A percentile compares a stretch with the other conserved stretches of the same genome.
These are phyloP conservation scores for Zangia roseola DNA, from an alignment of 768 basidiomycete genomes.

Conservation along the genomic window DNA sequence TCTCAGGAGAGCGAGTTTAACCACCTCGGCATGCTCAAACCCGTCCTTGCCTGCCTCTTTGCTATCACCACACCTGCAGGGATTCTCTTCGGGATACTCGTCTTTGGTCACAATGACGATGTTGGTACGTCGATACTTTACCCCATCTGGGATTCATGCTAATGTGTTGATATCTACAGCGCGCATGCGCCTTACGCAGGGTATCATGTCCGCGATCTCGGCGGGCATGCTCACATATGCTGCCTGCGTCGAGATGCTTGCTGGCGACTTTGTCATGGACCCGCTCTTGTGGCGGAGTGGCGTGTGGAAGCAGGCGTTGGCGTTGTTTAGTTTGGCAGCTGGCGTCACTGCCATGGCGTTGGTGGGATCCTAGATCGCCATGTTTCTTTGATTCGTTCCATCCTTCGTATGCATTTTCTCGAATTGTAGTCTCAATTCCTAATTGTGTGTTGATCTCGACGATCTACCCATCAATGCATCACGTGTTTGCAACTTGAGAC, in stretches of 20 bases:
- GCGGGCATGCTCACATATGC: slow-evolving; percentile 85
- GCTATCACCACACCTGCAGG: slow-evolving; percentile 74
- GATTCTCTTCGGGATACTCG: slow-evolving; percentile 56
- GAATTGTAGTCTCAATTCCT: neutral
- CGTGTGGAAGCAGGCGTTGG: slow-evolving; percentile 45
- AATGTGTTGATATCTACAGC: slow-evolving; percentile 25
- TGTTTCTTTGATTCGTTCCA: too few species aligned
- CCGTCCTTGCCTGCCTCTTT: slow-evolving; percentile 58
- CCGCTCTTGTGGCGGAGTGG: slow-evolving; percentile 43
- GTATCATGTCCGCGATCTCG: slow-evolving; percentile 77
- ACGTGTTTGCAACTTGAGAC: neutral
- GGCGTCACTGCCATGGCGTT: slow-evolving; percentile 66
- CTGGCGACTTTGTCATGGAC: slow-evolving; percentile 81
- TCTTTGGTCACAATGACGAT: slow-evolving; percentile 38
- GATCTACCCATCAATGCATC: too few species aligned
- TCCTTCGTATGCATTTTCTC: too few species aligned
- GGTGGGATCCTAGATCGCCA: slow-evolving; percentile 35
- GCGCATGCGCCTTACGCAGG: slow-evolving; percentile 58
- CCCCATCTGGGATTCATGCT: neutral
- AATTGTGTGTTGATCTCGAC: neutral
- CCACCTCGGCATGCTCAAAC: slow-evolving; percentile 40
- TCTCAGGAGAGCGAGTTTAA: slow-evolving; percentile 20
- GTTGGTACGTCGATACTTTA: slow-evolving; percentile 17
- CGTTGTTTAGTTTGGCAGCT: slow-evolving; percentile 57
- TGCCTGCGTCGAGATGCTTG: slow-evolving; percentile 83